Evolutionary conservation across 1,284 basidiomycete genomes (phyloP).

Genomic region (Marasmius oreades): DNA sequence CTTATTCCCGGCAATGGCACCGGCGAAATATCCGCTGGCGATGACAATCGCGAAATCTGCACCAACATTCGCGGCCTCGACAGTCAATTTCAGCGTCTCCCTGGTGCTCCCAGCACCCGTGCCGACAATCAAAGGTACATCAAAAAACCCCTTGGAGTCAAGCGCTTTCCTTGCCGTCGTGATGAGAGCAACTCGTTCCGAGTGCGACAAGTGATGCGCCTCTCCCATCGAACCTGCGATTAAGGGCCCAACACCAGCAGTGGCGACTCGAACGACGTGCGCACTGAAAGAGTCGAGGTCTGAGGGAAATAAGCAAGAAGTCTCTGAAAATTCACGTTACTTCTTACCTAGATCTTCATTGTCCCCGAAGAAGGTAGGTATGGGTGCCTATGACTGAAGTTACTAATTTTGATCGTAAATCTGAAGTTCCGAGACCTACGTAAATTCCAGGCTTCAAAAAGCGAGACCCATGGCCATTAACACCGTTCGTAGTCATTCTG

Average conservation of each 20-base stretch:
- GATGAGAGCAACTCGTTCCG: conserved; percentile 71
- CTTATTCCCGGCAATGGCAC: conserved; percentile 57
- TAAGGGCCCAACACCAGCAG: conserved; percentile 73
- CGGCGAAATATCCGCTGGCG: conserved; percentile 82
- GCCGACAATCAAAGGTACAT: conserved; percentile 76
- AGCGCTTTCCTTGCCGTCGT: conserved; percentile 68
- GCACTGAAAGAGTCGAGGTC: conserved; percentile 70
- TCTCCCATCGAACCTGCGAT: conserved; percentile 85
- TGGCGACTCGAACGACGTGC: conserved; percentile 71
- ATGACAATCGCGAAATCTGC: conserved; percentile 88
- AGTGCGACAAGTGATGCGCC: conserved; percentile 74
- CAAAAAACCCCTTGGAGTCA: conserved; percentile 57
- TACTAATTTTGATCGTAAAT: neutral
- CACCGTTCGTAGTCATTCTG: conserved; percentile 39
- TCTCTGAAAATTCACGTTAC: neutral
- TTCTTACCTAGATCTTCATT: conserved; percentile 76
- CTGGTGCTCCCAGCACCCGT: conserved; percentile 81
- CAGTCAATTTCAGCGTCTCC: conserved; percentile 72
- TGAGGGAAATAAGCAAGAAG: conserved; percentile 26
- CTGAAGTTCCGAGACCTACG: conserved; percentile 7
- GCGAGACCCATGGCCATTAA: conserved; percentile 28
- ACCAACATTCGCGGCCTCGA: conserved; percentile 75
- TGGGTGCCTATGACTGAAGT: conserved; percentile 47
- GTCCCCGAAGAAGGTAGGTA: conserved; percentile 80
- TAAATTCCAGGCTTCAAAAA: conserved; percentile 77